These are phyloP conservation scores for Licmophora abbreviata DNA, from an alignment of 108 stramenopile species.

Conservation along the genomic window DNA sequence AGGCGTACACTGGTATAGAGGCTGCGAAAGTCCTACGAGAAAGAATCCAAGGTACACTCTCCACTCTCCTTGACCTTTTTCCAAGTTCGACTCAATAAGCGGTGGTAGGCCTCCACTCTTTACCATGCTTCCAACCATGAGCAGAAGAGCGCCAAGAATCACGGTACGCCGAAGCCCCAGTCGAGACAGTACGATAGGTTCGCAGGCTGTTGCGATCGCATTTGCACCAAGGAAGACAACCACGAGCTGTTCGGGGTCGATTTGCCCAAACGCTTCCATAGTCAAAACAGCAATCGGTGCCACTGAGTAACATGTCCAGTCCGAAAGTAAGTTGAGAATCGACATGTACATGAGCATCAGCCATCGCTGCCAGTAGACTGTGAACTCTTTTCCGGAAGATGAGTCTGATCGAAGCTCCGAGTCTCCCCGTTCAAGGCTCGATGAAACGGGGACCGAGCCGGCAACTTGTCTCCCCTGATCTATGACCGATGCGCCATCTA, in stretches of 20 bases:
- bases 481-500: too few species aligned
- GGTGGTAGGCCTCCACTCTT: conserved; percentile 68
- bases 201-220: conserved; percentile 65
- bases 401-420: too few species aligned
- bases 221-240: conserved; percentile 74
- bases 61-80: conserved; percentile 50
- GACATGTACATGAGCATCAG: conserved; percentile 76
- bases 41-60: conserved; percentile 78
- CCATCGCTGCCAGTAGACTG: conserved; percentile 72
- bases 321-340: conserved; percentile 67
- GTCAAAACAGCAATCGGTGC: conserved; percentile 75
- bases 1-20: conserved; percentile 84
- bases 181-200: conserved; percentile 73
- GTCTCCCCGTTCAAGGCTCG: too few species aligned
- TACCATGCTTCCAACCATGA: conserved; percentile 77
- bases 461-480: too few species aligned
- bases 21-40: conserved; percentile 75
- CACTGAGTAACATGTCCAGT: conserved; percentile 81
- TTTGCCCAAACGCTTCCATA: conserved; percentile 60
- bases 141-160: conserved; percentile 57
- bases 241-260: conserved; percentile 78
- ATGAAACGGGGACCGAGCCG: too few species aligned
- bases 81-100: conserved; percentile 25
- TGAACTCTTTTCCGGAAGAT: conserved; percentile 24
- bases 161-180: conserved; percentile 74